Evolutionary conservation across 2,329 filamentous ascomycete species (phyloP), one percentile per base, ranked within the genome.

Genomic region (Claviceps humidiphila): DNA sequence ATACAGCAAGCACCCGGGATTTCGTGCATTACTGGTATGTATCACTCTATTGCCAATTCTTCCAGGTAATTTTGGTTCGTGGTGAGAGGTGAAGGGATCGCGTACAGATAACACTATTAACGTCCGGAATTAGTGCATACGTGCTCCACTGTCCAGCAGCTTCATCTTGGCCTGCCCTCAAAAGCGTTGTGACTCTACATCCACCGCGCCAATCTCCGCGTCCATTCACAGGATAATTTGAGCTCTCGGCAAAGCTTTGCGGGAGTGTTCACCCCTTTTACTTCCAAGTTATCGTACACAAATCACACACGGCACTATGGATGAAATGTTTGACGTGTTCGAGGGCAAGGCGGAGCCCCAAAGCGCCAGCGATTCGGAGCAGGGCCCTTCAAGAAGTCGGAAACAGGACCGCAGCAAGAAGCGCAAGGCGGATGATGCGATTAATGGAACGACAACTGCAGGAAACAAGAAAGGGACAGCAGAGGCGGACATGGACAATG

Each of bases 291-390:
- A 20, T 9, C 26, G 16, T 38, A 24, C 42, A 46, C 2, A 14
- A 14, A 20, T 34, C 30, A 47, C 16, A 20, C 9, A 22, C n/a
- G 50, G 51, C 60, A 62, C 55, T 47, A 88, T 87, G 83, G 84
- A 89, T 69, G 85, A 89, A 56, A 76, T 93, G 59, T 93, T 93
- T 61, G 82, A 87, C 60, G 85, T 89, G 53, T 91, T 93, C 63
- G 84, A 89, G 58, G 82, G 86, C 61, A 74, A 77, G 64, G 64
- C 60, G 48, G 68, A 66, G 16, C 59, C 64, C 52, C 61, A 64
- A 30, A 71, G 67, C 54, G 61, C 64, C 7, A 71, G 69, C 64
- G 74, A 76, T 58, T 65, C 69, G 56, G 69, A 75, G 66, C 66
- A 58, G 56, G 59, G 58, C 9, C 58, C 72, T 20, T 78, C 75